phyloP scores from a whole-genome alignment of 306 rosid species.

The Ammopiptanthus mongolicus region DNA sequence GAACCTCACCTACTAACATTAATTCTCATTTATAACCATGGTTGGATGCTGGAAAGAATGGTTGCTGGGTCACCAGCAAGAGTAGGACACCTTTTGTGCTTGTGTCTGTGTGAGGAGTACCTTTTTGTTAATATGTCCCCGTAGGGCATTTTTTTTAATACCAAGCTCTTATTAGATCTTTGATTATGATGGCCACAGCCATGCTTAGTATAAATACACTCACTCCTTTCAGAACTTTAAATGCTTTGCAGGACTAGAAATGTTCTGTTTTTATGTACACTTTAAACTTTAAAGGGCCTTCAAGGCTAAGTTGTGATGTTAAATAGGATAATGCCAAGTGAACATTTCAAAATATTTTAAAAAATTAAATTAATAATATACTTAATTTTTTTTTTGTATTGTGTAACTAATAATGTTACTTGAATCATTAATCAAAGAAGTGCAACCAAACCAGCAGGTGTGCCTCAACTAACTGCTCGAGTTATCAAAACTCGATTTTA shows the following conservation, averaged over 20 bases:
- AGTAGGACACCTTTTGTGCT: constrained; percentile 16
- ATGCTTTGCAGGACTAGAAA: constrained; percentile 20
- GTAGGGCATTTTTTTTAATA: background rate
- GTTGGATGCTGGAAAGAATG: constrained; percentile 46
- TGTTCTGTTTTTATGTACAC: constrained; percentile 1
- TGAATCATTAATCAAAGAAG: background rate
- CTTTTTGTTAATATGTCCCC: constrained; percentile 15
- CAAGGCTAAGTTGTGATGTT: background rate
- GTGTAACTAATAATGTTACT: background rate
- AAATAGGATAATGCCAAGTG: background rate
- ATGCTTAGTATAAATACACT: constrained; percentile 23
- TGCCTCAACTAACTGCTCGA: background rate
- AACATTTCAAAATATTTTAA: background rate
- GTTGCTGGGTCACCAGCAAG: constrained; percentile 33
- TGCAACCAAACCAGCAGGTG: background rate
- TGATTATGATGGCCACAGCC: constrained; percentile 10
- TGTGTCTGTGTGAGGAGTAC: constrained; percentile 9
- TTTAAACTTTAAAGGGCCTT: background rate
- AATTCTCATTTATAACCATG: constrained; percentile 54
- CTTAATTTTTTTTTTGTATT: no score
- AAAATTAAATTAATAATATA: no score
- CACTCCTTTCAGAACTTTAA: constrained; percentile 24
- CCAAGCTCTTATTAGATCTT: constrained; percentile 16
- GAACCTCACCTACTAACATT: constrained; percentile 57
- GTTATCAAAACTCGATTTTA: background rate